Percentiles rank a stretch among this genome's conserved stretches.
Conservation (phyloP, 306 rosid species). For the Citrullus amarus region DNA sequence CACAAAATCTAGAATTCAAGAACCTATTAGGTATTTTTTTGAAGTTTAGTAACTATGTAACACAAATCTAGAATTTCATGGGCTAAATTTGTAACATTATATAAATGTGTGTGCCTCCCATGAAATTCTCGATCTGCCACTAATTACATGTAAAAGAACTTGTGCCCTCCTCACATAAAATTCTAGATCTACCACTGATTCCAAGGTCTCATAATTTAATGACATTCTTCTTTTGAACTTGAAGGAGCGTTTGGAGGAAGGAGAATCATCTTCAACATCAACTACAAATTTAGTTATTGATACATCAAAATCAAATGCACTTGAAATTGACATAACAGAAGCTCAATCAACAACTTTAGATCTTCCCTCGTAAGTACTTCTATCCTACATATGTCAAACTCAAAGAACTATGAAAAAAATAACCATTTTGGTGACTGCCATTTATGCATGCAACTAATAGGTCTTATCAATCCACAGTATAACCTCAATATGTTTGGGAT, state of each 20-base stretch:
- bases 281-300: neutral
- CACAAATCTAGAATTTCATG: no score
- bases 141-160: no score
- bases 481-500: no score
- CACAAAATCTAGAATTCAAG: no score
- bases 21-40: no score
- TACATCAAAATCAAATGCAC: neutral
- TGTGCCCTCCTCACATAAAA: no score
- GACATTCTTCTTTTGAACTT: neutral
- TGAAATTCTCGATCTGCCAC: no score
- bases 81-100: no score
- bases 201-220: neutral
- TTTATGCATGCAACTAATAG: neutral
- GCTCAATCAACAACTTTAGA: neutral
- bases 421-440: neutral
- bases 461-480: no score
- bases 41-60: no score
- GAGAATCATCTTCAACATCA: constrained; percentile 1
- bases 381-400: neutral
- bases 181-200: no score
- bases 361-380: neutral
- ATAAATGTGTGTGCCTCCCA: no score
- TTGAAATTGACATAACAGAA: neutral
- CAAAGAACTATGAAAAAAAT: neutral
- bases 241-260: neutral